Base-by-base conservation (phyloP, 1,284 basidiomycete genomes). In the Leccinum brunneo-olivaceum region DNA sequence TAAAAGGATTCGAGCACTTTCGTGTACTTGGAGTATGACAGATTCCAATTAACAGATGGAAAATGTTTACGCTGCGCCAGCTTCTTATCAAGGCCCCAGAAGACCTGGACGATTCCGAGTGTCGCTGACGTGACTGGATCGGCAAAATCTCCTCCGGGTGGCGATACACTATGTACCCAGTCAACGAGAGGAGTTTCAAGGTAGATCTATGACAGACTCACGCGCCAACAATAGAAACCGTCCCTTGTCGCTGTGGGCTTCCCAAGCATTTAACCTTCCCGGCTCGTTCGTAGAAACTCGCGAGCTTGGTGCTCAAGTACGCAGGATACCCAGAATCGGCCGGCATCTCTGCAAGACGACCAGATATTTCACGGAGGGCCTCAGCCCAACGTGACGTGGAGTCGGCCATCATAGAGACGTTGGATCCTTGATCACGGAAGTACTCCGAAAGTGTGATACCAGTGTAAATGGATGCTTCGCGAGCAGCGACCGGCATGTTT, bases 351-450 rank as follows among this genome's bases (percentile, higher is more conserved):
- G 96, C 96, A 46, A 99, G 70, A 71, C 96, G 93, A 74, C 96
- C 96, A 29, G 93, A 97, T 54, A 99, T 98, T 76, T 99, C 96
- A 76, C 96, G 92, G 40, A 99, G 73, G 25, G 96, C 96, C 66
- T 99, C 96, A 41, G 96, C 96, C 96, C 96, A 99, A 58, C 96
- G 93, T 23, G 93, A 97, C 0, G 96, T 98, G 6, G 95, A 98
- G 68, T 98, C 96, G 39, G 95, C 96, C 94, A 98, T 98, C 96
- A 99, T 99, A 40, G 95, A 84, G 24, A 99, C 95, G 62, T 98
- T 94, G 62, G 80, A 84, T 24, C 96, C 95, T 67, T 98, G 94
- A 68, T 98, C 95, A 71, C 95, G 90, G 86, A 96, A 98, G 72
- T 98, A 99, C 64, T 99, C 95, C 35, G 95, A 95, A 18, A 98